phyloP scores from a whole-genome alignment of 768 basidiomycete species.

The Lactarius hatsudake region DNA sequence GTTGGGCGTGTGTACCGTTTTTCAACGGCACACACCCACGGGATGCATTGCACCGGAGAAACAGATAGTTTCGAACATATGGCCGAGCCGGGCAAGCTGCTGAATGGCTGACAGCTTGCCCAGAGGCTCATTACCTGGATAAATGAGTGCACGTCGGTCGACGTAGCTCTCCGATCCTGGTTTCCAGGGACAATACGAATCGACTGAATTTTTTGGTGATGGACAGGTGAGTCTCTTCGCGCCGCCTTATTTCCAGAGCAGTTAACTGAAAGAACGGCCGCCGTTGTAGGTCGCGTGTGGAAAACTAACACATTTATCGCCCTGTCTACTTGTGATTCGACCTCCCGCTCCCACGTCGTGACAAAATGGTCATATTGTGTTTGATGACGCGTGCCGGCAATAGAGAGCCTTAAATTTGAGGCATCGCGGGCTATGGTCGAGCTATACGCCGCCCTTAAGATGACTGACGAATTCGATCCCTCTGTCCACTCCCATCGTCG shows the following conservation, averaged over 20 bases:
- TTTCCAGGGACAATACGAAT: not conserved
- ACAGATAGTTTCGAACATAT: conserved; percentile 75
- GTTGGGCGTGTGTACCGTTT: conserved; percentile 60
- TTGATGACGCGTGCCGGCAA: conserved; percentile 2
- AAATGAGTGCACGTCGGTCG: not conserved
- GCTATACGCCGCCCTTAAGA: not conserved
- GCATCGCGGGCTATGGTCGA: not conserved
- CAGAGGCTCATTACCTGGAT: conserved; percentile 59
- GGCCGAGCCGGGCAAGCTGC: conserved; percentile 89
- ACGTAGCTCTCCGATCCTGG: not conserved
- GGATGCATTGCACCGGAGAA: not conserved
- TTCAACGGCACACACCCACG: too few relatives aligned
- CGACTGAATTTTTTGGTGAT: not conserved
- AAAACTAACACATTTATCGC: not conserved
- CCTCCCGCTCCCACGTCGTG: conserved; percentile 3
- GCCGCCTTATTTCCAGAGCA: not conserved
- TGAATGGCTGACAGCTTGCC: conserved; percentile 48
- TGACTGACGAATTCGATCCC: conserved; percentile 23
- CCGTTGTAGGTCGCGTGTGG: not conserved
- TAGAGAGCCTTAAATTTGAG: conserved; percentile 4
- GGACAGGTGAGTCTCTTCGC: not conserved
- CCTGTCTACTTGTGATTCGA: not conserved
- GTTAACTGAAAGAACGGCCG: not conserved
- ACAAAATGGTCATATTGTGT: not conserved
- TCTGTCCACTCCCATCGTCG: conserved; percentile 24